Percentiles rank a stretch among this genome's conserved stretches.
These are phyloP conservation scores for Euphorbia corollata DNA, from an alignment of 441 rosid species.

Conservation along the genomic window DNA sequence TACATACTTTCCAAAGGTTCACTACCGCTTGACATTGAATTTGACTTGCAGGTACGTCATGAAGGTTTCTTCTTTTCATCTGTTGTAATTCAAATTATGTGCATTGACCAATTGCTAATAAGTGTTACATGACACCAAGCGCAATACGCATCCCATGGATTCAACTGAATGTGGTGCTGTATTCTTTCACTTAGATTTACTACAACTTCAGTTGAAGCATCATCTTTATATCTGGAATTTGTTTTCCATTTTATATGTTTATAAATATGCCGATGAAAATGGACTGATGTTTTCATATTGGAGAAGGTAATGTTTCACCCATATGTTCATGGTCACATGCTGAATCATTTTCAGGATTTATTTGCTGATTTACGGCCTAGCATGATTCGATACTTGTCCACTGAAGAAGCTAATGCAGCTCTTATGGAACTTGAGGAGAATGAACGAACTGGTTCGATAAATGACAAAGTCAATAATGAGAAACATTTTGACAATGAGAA, in stretches of 20 bases:
- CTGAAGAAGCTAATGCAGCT: conserved; percentile 84
- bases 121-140: not conserved
- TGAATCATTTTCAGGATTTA: conserved; percentile 59
- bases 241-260: too few relatives aligned
- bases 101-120: conserved; percentile 1
- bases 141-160: not conserved
- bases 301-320: not conserved
- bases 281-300: not conserved
- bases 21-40: conserved; percentile 84
- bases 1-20: conserved; percentile 81
- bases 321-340: conserved; percentile 18
- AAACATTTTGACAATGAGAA: conserved; percentile 61
- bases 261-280: not conserved
- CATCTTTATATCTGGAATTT: not conserved
- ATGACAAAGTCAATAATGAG: conserved; percentile 52
- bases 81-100: not conserved
- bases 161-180: not conserved
- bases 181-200: not conserved
- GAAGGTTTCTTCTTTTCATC: conserved; percentile 2
- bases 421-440: conserved; percentile 72
- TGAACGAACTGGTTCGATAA: conserved; percentile 42
- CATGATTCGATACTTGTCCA: conserved; percentile 63
- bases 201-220: not conserved
- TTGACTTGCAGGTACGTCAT: conserved; percentile 72
- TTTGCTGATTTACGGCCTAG: conserved; percentile 86